Conservation (phyloP, 1,139 yeast species). For the Hyphopichia fennica region DNA sequence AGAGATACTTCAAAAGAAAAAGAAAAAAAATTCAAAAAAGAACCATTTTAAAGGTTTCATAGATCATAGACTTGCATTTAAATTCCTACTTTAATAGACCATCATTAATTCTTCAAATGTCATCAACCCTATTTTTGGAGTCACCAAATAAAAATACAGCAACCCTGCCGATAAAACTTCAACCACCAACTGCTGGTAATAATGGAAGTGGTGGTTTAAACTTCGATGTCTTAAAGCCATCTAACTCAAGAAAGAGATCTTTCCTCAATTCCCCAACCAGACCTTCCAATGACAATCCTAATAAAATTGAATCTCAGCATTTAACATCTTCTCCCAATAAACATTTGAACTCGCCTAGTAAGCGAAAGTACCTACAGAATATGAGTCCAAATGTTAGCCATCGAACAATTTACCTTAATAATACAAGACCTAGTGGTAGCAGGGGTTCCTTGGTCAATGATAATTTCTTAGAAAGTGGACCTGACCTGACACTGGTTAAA, state of each 20-base stretch:
- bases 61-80: background rate
- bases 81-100: too few species aligned
- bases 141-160: background rate
- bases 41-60: background rate
- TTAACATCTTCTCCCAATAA: background rate
- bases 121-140: background rate
- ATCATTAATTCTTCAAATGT: too few species aligned
- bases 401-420: slow-evolving; percentile 22
- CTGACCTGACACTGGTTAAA: background rate
- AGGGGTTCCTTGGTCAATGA: background rate
- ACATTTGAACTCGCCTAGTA: slow-evolving; percentile 24
- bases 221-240: background rate
- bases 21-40: background rate
- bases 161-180: background rate
- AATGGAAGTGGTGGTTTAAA: background rate
- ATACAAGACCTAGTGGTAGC: background rate
- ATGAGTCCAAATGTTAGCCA: slow-evolving; percentile 46
- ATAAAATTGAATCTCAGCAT: background rate
- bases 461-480: background rate
- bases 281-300: background rate
- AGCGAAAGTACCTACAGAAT: slow-evolving; percentile 33
- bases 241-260: background rate
- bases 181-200: background rate
- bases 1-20: background rate
- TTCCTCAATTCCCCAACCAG: slow-evolving; percentile 3